Base-by-base conservation (phyloP, 1,284 basidiomycete species). In the Abortiporus biennis region DNA sequence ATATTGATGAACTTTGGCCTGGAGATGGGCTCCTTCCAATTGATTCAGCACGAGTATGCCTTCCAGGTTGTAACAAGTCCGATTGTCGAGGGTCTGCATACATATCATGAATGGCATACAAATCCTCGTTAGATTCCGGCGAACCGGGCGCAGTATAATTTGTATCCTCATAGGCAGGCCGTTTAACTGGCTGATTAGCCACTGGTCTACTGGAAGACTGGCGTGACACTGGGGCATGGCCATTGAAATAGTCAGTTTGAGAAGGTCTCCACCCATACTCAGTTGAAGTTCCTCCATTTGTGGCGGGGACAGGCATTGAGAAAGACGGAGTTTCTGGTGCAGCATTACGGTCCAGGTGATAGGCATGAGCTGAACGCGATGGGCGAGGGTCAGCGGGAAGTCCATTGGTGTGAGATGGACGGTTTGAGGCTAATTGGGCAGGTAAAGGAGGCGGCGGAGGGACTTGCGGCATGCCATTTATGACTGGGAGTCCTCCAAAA, bases 281-380 rank as follows among this genome's bases (percentile, higher is more conserved):
- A 29, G 8, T 29, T 22, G 43, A 44, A 9, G 41, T 27, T 17
- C 50, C 54, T 11, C 42, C 42, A 29, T 36, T 47, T 13, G 47
- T 41, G 12, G 56, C 53, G n/a, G 58, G 57, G 0, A 54, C 43
- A 24, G 58, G 58, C 52, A 60, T 57, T 12, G 40, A 45, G 17
- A 54, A 41, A 19, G 46, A 48, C 19, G 53, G 51, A 6, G 36
- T 36, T 30, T 43, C 38, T 5, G 45, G 6, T 6, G 33, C 17
- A 16, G 17, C 11, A 17, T 8, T 34, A 9, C 9, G 17, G 8
- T 9, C 17, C 33, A 16, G n/a, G n/a, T n/a, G n/a, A n/a, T n/a
- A n/a, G n/a, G 30, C 41, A 19, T 20, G n/a, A 25, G 25, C 42
- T 44, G 16, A 35, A 39, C 3, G 16, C 42, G 3, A 45, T 46